Base-by-base conservation (phyloP, 1,139 yeast species). In the Diutina pseudorugosa region DNA sequence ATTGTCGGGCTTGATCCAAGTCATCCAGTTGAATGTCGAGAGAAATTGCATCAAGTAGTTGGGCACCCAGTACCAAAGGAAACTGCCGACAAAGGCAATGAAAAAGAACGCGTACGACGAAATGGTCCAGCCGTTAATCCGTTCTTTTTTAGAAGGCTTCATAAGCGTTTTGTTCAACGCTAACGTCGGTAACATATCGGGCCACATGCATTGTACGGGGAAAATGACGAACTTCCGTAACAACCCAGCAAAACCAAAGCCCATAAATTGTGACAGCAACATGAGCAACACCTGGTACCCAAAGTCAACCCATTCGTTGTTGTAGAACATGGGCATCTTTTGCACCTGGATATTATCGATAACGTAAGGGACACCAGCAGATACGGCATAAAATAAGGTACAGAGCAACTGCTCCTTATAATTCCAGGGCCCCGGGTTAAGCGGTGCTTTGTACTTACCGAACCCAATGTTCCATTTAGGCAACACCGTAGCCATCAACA, bases 401-500 rank as follows among this genome's bases (percentile, higher is more conserved):
- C 80, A 70, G 55, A 80, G 68, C 82, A 81, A 79, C 68, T 84
- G 88, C 61, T 85, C 93, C 63, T 85, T 85, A 59, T 69, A 73
- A 41, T 75, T 70, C 86, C 88, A 85, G 6, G 81, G 80, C 7
- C 83, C 83, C 1, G 82, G 81, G 55, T 63, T 82, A 73, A 60
- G 80, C 59, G 52, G 77, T 64, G 60, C 65, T 55, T 53, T 69
- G 68, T 53, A 58, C 61, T 76, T 57, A 65, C 66, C 56, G 62
- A 64, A 36, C 51, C 53, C 70, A 61, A 79, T 61, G 18, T 73
- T 75, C 73, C 74, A 69, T 53, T 72, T 71, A 4, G 87, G 87
- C 18, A 82, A 54, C 43, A 63, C 50, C 42, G 49, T 55, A 47
- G 67, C 72, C 62, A 69, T 65, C 1, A 68, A 54, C 52, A 63